phyloP scores from a whole-genome alignment of 768 basidiomycete genomes.

The Saitozyma sp. region DNA sequence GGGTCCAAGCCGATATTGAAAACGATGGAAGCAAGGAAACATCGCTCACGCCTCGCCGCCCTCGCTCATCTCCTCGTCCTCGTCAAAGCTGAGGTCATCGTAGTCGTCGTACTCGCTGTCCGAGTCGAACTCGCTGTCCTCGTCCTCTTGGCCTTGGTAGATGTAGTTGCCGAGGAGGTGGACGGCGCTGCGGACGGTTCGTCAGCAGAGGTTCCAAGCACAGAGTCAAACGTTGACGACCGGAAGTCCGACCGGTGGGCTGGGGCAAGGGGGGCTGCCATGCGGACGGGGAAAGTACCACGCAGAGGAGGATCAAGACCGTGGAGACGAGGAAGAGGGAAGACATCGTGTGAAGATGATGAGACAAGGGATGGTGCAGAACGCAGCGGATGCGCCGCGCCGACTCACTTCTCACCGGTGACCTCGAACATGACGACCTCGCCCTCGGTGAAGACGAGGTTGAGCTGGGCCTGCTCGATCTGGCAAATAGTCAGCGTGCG shows the following conservation, averaged over 20 bases:
- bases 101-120: constrained; percentile 78
- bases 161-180: constrained; percentile 84
- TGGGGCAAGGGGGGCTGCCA: no score
- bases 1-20: neutral
- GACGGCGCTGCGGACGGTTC: constrained; percentile 55
- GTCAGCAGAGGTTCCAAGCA: neutral
- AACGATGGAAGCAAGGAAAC: neutral
- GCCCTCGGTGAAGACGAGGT: constrained; percentile 69
- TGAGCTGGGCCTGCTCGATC: constrained; percentile 74
- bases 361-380: neutral
- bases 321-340: no score
- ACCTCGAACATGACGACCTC: constrained; percentile 66
- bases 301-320: neutral
- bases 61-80: constrained; percentile 36
- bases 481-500: constrained; percentile 46
- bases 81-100: constrained; percentile 57
- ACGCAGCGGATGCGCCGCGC: no score
- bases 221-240: no score
- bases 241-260: no score
- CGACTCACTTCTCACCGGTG: constrained; percentile 69
- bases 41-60: constrained; percentile 15
- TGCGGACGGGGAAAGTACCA: no score
- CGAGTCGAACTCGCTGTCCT: constrained; percentile 71
- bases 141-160: constrained; percentile 52
- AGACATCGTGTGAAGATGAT: neutral